Conservation (phyloP, 345 rosid genomes). For the Eucalyptus marginata region DNA sequence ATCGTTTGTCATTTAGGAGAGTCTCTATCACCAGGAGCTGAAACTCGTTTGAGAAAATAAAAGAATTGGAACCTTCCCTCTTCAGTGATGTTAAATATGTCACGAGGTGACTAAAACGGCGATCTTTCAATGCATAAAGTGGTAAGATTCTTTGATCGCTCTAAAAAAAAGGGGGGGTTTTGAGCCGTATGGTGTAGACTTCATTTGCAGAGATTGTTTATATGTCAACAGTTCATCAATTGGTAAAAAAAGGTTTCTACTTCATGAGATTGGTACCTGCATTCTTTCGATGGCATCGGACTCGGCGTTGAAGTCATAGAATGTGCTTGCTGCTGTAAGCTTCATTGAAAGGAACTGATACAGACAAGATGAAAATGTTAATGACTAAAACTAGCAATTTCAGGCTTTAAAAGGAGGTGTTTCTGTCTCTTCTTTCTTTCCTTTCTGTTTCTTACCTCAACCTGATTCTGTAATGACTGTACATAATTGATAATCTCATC, state of each 20-base stretch:
- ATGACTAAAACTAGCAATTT: not conserved
- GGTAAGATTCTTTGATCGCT: not conserved
- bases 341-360: slow-evolving; percentile 86
- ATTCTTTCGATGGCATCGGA: slow-evolving; percentile 46
- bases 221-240: not conserved
- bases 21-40: not conserved
- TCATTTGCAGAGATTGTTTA: not conserved
- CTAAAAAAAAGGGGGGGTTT: not conserved
- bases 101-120: not conserved
- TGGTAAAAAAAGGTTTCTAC: not conserved
- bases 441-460: slow-evolving; percentile 25
- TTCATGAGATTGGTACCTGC: slow-evolving; percentile 16
- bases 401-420: not conserved
- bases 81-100: not conserved
- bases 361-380: not conserved
- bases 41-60: not conserved
- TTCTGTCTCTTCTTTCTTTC: not conserved
- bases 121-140: not conserved
- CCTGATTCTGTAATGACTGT: slow-evolving; percentile 59
- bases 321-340: slow-evolving; percentile 68
- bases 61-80: not conserved
- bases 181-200: not conserved
- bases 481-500: slow-evolving; percentile 60
- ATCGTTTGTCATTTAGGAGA: not conserved
- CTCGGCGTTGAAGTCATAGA: slow-evolving; percentile 63